Base-by-base conservation (phyloP, 352 stramenopile genomes). In the Globisporangium irregulare region DNA sequence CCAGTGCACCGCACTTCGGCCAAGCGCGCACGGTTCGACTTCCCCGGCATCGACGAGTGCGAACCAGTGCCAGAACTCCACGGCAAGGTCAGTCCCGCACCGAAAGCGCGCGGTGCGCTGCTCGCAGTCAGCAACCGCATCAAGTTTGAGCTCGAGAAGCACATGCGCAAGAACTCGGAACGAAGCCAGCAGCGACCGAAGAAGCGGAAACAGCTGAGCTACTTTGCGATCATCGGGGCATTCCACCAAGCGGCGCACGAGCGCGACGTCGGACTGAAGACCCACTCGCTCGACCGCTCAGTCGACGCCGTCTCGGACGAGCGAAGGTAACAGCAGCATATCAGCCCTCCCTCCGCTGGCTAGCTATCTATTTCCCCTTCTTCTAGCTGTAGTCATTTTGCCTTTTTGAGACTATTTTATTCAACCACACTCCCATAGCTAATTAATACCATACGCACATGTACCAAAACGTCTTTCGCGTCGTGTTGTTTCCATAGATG, bases 161-260 rank as follows among this genome's bases (percentile, higher is more conserved):
- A 77, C 64, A 72, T 79, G 38, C 77, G 78, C 20, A 71, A 73
- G 32, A 84, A 86, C 36, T 78, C 73, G 34, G 79, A 92, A 60
- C 78, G 79, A 24, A 73, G 66, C 24, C 73, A 82, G 53, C 73
- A 82, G 53, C 79, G 70, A 22, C 74, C 82, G 46, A 73, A 80
- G 59, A 85, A 84, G 79, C 73, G 83, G 48, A 77, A 90, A 66
- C 83, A 94, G 46, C 72, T 94, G 60, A 91, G 78, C 69, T 93
- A 88, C 67, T 91, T 92, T 65, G 85, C 87, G 41, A 94, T 94
- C 63, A 74, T 89, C 36, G 80, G 83, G 12, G 87, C 87, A 3
- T 94, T 94, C 70, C 87, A 94, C 48, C 87, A 85, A 50, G 87
- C 87, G 4, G 81, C 83, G 6, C 82, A 83, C 61, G 85, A 94